Evolutionary conservation across 2,329 filamentous ascomycete species (phyloP).

Genomic region (Incumbomyces lentus): DNA sequence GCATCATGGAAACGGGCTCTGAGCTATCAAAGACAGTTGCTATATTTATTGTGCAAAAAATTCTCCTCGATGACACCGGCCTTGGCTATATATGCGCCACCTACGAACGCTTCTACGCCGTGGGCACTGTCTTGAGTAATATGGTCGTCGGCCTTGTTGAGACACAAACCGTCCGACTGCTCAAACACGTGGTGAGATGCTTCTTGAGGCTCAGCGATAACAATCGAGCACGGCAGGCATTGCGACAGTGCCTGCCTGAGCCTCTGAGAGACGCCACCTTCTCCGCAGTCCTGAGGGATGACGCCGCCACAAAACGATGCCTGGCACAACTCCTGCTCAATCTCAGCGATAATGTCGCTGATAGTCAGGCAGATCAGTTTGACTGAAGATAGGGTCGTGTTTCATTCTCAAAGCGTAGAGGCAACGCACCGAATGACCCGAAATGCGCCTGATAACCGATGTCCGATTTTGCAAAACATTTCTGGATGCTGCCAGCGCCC

Average conservation of each 20-base stretch:
- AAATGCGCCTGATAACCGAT: too few species aligned
- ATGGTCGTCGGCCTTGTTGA: constrained; percentile 98
- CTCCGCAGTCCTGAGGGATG: constrained; percentile 87
- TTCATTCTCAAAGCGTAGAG: too few species aligned
- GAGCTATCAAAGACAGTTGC: constrained; percentile 98
- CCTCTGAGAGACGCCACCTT: constrained; percentile 98
- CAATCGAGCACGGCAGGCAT: constrained; percentile 83
- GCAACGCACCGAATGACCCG: too few species aligned
- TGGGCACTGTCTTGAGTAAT: constrained; percentile 93
- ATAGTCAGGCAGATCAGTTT: constrained; percentile 25
- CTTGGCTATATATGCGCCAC: constrained; percentile 98
- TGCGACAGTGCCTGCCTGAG: constrained; percentile 91
- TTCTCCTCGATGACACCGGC: constrained; percentile 89
- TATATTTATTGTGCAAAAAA: constrained; percentile 99
- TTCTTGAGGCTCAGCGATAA: constrained; percentile 97
- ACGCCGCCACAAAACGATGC: constrained; percentile 94
- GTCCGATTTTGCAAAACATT: too few species aligned
- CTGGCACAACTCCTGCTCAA: constrained; percentile 96
- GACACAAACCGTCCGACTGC: constrained; percentile 85
- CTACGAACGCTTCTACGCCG: constrained; percentile 96
- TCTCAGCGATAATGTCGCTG: constrained; percentile 75
- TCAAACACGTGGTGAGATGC: constrained; percentile 96
- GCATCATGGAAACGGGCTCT: constrained; percentile 98
- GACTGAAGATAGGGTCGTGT: constrained; percentile 8
- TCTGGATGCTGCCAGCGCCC: background rate